Conservation (phyloP, 176 grass and related monocot species). For the Tillandsia fasciculata region DNA sequence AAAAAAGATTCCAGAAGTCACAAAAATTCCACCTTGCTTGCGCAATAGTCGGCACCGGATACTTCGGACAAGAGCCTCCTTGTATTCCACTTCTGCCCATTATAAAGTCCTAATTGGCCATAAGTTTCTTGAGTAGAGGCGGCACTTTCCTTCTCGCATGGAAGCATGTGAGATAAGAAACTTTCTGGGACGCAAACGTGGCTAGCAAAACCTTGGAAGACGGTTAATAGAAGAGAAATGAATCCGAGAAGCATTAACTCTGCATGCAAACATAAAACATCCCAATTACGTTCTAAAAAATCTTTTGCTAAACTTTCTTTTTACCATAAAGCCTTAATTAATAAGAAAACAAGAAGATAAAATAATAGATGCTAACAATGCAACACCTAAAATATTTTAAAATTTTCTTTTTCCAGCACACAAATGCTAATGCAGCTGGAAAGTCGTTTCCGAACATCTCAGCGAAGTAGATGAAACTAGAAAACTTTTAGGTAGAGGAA, state of each 20-base stretch:
- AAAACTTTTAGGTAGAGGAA: too few species aligned
- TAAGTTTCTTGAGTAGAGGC: constrained; percentile 4
- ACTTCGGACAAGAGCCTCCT: constrained; percentile 9
- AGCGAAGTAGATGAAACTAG: too few species aligned
- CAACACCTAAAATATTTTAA: too few species aligned
- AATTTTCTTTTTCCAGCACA: too few species aligned
- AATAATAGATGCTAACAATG: too few species aligned
- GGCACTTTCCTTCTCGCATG: constrained; percentile 19
- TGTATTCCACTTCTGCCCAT: neutral
- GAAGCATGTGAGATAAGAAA: constrained; percentile 11
- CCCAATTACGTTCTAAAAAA: too few species aligned
- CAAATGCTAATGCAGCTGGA: too few species aligned
- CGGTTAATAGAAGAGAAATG: constrained; percentile 20
- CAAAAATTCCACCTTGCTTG: constrained; percentile 8
- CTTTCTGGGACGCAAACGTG: constrained; percentile 15
- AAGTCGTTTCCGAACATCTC: too few species aligned
- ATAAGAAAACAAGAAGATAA: too few species aligned
- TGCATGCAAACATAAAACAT: constrained; percentile 11
- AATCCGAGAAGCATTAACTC: constrained; percentile 29
- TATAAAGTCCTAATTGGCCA: neutral
- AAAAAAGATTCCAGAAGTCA: neutral
- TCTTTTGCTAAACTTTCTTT: too few species aligned
- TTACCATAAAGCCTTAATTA: too few species aligned
- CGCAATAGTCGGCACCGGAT: constrained; percentile 1
- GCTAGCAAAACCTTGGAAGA: constrained; percentile 15